These are phyloP conservation scores for Kwoniella bestiolae DNA, from an alignment of 768 basidiomycete species.

Conservation along the genomic window DNA sequence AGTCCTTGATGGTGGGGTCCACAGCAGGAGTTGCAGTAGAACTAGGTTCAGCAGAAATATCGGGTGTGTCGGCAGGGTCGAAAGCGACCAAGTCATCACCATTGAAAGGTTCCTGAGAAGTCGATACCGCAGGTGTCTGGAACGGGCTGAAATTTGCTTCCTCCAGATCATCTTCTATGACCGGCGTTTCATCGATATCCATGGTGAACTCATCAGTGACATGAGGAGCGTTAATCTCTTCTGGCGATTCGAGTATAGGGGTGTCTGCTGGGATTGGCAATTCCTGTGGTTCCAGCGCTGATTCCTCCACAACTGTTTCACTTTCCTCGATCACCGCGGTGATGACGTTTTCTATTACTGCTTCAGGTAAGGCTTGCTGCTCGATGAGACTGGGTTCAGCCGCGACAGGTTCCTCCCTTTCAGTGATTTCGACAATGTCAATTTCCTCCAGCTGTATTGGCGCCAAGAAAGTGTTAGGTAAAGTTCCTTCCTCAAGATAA, in stretches of 20 bases:
- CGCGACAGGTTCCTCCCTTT: too few species aligned
- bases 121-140: neutral
- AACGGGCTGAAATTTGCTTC: constrained; percentile 19
- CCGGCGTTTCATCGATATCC: neutral
- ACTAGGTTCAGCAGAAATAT: neutral
- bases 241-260: neutral
- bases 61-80: neutral
- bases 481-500: neutral
- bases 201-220: constrained; percentile 13
- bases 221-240: neutral
- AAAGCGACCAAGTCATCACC: constrained; percentile 18
- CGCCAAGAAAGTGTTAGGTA: neutral
- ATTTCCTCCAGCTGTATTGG: neutral
- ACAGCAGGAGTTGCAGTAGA: neutral
- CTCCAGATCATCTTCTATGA: neutral
- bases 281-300: neutral
- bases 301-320: neutral
- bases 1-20: neutral
- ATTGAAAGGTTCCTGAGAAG: neutral
- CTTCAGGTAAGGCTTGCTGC: neutral
- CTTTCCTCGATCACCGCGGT: neutral
- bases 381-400: neutral
- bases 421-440: constrained; percentile 4
- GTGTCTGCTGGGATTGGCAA: neutral
- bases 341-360: neutral